Evolutionary conservation across 805 yeast species (phyloP).

Genomic region (Candida quercuum): DNA sequence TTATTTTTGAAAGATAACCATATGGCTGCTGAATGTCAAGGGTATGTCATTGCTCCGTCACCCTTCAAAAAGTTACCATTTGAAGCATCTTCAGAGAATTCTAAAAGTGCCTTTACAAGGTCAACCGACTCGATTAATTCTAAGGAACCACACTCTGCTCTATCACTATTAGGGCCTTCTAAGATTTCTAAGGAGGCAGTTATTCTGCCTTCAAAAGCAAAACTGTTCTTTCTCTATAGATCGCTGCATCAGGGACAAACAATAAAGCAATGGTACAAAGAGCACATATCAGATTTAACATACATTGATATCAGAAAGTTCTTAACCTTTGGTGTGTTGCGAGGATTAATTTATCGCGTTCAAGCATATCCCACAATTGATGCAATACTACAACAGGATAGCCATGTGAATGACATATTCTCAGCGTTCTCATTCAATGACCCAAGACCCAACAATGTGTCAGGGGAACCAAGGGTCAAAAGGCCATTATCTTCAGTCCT

Average conservation of each 20-base stretch:
- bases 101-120: not conserved
- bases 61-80: constrained; percentile 31
- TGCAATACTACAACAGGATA: constrained; percentile 14
- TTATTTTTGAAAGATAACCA: constrained; percentile 56
- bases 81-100: constrained; percentile 11
- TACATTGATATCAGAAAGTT: constrained; percentile 81
- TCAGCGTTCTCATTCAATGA: constrained; percentile 5
- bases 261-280: constrained; percentile 76
- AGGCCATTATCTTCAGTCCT: constrained; percentile 6
- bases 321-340: constrained; percentile 77
- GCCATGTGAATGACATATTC: constrained; percentile 7
- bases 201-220: constrained; percentile 55
- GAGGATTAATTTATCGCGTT: constrained; percentile 78
- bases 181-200: constrained; percentile 9
- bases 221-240: constrained; percentile 67
- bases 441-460: not conserved
- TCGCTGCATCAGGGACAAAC: constrained; percentile 75
- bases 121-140: constrained; percentile 3
- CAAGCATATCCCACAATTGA: constrained; percentile 56
- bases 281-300: constrained; percentile 49
- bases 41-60: constrained; percentile 56
- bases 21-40: constrained; percentile 80
- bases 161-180: constrained; percentile 10
- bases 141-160: constrained; percentile 6
- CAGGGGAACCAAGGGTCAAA: constrained; percentile 1